Percentiles rank a stretch among this genome's conserved stretches.
phyloP scores from a whole-genome alignment of 192 early-diverging fungal species.

The Umbelopsis sp. region DNA sequence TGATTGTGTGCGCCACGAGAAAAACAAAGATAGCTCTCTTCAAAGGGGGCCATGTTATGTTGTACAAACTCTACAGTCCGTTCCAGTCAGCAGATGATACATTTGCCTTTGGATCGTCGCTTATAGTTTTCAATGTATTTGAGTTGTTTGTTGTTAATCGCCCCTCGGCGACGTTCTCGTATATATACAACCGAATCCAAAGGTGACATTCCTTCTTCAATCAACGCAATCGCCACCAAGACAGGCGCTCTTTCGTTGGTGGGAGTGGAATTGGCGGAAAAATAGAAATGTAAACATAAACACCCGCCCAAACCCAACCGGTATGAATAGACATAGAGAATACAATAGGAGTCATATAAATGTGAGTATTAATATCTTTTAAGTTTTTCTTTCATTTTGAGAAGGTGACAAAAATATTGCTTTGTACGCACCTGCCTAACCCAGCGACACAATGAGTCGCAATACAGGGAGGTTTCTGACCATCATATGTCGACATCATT shows the following conservation, averaged over 20 bases:
- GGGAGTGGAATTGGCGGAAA: no score
- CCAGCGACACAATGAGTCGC: slow-evolving; percentile 83
- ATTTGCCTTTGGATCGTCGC: slow-evolving; percentile 45
- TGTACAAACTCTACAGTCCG: slow-evolving; percentile 14
- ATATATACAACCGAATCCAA: slow-evolving; percentile 77
- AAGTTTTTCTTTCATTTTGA: not conserved
- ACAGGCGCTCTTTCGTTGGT: slow-evolving; percentile 53
- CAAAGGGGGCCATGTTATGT: slow-evolving; percentile 1
- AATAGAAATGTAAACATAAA: not conserved
- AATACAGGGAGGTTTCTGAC: slow-evolving; percentile 39
- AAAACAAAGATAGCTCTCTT: slow-evolving; percentile 10
- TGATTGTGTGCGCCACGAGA: slow-evolving; percentile 19
- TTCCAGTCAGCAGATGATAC: slow-evolving; percentile 33
- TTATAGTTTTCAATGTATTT: slow-evolving; percentile 65
- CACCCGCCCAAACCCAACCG: not conserved
- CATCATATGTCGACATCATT: slow-evolving; percentile 12
- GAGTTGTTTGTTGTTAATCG: slow-evolving; percentile 74
- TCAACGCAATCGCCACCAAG: slow-evolving; percentile 77
- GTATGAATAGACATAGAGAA: not conserved
- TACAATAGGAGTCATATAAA: not conserved
- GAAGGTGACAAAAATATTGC: not conserved
- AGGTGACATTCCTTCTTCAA: slow-evolving; percentile 78
- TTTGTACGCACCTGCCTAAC: slow-evolving; percentile 60
- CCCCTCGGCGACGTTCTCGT: slow-evolving; percentile 70
- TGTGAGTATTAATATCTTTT: not conserved